phyloP scores from a whole-genome alignment of 805 yeast genomes.

The Scheffersomyces ergatensis region DNA sequence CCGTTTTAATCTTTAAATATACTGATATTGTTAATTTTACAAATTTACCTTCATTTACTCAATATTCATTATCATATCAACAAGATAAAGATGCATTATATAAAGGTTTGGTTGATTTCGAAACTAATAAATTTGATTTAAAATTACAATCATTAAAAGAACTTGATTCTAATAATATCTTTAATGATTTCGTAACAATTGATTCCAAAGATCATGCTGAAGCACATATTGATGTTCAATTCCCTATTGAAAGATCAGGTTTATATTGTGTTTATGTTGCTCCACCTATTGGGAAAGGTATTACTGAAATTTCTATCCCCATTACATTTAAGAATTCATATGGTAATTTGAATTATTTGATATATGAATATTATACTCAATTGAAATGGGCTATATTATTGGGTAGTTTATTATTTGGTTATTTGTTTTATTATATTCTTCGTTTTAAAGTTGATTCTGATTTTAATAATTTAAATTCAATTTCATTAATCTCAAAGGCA shows the following conservation, averaged over 20 bases:
- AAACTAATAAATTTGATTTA: slow-evolving; percentile 12
- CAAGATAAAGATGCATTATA: slow-evolving; percentile 6
- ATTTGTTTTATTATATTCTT: slow-evolving; percentile 23
- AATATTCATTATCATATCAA: slow-evolving; percentile 8
- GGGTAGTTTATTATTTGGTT: slow-evolving; percentile 14
- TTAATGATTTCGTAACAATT: slow-evolving; percentile 8
- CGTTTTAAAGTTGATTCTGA: slow-evolving; percentile 22
- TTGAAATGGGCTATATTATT: slow-evolving; percentile 11
- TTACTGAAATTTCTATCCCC: slow-evolving; percentile 12
- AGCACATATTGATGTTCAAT: slow-evolving; percentile 8
- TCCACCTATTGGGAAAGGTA: slow-evolving; percentile 14
- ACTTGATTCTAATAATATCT: slow-evolving; percentile 5
- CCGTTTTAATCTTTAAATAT: slow-evolving; percentile 22
- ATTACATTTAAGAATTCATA: slow-evolving; percentile 17
- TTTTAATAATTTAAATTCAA: slow-evolving; percentile 22
- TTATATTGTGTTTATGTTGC: slow-evolving; percentile 29
- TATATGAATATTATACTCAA: slow-evolving; percentile 15
- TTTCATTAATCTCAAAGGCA: slow-evolving; percentile 26
- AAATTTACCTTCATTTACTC: slow-evolving; percentile 13
- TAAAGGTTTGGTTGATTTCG: slow-evolving; percentile 10
- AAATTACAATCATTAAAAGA: slow-evolving; percentile 3
- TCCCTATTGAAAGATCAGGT: slow-evolving; percentile 19
- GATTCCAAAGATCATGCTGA: slow-evolving; percentile 3
- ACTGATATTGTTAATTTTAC: slow-evolving; percentile 18
- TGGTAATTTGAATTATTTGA: slow-evolving; percentile 21